Evolutionary conservation across 305 asterid species (phyloP), one percentile per base, ranked within the genome.

Genomic region (Fraxinus sp.): DNA sequence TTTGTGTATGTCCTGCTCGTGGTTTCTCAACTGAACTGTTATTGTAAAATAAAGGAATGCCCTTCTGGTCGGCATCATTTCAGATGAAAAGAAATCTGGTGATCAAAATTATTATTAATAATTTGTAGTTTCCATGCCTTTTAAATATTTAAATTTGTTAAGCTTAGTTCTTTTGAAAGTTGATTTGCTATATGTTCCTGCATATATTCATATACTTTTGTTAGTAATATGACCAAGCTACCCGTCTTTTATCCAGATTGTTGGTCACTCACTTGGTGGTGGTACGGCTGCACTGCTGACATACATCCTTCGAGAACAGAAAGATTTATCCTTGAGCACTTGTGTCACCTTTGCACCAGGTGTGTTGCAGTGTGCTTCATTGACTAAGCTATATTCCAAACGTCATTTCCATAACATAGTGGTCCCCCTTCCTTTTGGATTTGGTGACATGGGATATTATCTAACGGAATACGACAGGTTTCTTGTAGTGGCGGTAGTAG

Each of bases 231-330:
- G 2, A 78, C 55, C 22, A 77, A 79, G 20, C 77, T 77, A 78
- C 64, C 36, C 74, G 20, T 80, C 76, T 82, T 76, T 81, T 49
- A 80, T 90, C 83, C 90, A 95, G 98, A 86, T 95, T 78, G 95
- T 95, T 75, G 98, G 98, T 33, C 98, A 95, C 87, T 95, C 98
- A 81, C 97, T 95, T 82, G 98, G 98, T 82, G 98, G 98, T 68
- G 98, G 97, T 84, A 95, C 98, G 24, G 97, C 98, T 66, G 98
- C 98, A 43, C 87, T 95, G 81, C 91, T 95, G 30, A 93, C 98
- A 7, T 95, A 95, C 85, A 93, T 95, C 79, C 96, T 95, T 75
- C 90, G 98, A 82, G 98, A 95, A 81, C 97, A 89, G 86, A 88
- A 91, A 84, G 97, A 91, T 80, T 90, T 95, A 66, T 89, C 95